phyloP scores from a whole-genome alignment of 768 basidiomycete species.

The Boletus reticuloceps region DNA sequence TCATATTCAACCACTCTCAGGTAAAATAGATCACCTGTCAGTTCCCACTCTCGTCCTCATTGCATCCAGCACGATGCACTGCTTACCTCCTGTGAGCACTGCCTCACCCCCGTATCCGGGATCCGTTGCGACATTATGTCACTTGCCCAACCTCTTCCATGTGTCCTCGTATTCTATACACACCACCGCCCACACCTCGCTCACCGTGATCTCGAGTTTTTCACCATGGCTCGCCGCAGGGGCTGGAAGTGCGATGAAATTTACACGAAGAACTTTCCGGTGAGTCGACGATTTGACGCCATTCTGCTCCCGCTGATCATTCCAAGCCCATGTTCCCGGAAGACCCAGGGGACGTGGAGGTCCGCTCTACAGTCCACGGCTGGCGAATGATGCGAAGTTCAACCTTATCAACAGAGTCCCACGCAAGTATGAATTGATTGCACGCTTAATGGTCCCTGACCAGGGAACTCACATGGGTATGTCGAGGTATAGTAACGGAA shows the following conservation, averaged over 20 bases:
- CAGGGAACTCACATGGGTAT: too few species aligned
- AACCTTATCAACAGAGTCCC: background rate
- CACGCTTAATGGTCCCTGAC: too few species aligned
- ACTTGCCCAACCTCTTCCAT: slow-evolving; percentile 26
- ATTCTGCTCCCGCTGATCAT: background rate
- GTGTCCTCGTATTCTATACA: slow-evolving; percentile 81
- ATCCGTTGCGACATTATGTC: slow-evolving; percentile 8
- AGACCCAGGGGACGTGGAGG: slow-evolving; percentile 73
- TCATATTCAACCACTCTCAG: slow-evolving; percentile 94
- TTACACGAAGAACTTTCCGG: slow-evolving; percentile 60
- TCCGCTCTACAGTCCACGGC: slow-evolving; percentile 83
- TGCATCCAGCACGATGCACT: slow-evolving; percentile 71
- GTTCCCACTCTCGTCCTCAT: slow-evolving; percentile 1
- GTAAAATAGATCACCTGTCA: slow-evolving; percentile 34
- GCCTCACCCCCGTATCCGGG: slow-evolving; percentile 23
- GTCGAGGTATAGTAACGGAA: too few species aligned
- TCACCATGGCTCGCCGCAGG: slow-evolving; percentile 52
- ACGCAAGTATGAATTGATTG: background rate
- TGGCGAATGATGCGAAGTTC: slow-evolving; percentile 52
- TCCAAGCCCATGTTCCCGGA: slow-evolving; percentile 86
- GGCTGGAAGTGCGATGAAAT: slow-evolving; percentile 79
- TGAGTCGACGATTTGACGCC: slow-evolving; percentile 29
- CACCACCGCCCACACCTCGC: slow-evolving; percentile 87
- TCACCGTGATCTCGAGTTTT: slow-evolving; percentile 80
- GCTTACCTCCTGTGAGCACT: slow-evolving; percentile 65